Evolutionary conservation across 345 rosid species (phyloP), one percentile per base, ranked within the genome.

Genomic region (Corchorus capsularis): DNA sequence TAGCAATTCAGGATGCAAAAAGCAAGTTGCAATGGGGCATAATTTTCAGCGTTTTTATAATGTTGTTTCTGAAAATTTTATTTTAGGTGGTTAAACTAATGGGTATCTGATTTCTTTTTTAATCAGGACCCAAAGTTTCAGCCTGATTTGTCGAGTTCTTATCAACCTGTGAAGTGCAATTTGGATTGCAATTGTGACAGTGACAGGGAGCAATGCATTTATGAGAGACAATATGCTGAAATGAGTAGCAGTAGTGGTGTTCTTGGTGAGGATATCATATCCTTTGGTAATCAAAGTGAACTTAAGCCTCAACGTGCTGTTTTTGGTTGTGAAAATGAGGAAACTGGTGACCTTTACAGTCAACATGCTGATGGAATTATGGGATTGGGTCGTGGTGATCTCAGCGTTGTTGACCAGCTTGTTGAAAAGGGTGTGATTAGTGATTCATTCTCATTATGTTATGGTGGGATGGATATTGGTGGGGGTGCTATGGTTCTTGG

Each of bases 401-500:
- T 92, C 39, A 93, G 99, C 73, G 79, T 96, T 77, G 85, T 93
- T 66, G 99, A 93, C 77, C 99, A 96, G 75, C 94, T 96, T 66
- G 97, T 91, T 54, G 94, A 87, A 46, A 93, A 89, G 76, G 88
- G 93, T 57, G 88, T 83, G 39, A 93, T 96, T 53, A 89, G 84
- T 82, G 93, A 95, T 79, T 93, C 99, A 8, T 96, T 93, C 80
- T 86, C 97, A 11, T 83, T 95, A 75, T 95, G 99, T 81, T 96
- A 93, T 63, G 99, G 99, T 79, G 99, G 98, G 63, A 96, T 96
- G 97, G 90, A 85, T 79, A 64, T 92, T 62, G 99, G 96, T 43
- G 97, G 98, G 4, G 98, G 97, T 43, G 91, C 99, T 0, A 96
- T 96, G 99, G 86, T 93, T 85, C 97, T 96, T 76, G 99, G 99